Conservation (phyloP, 2,329 filamentous ascomycete genomes). For the Oidium heveae region DNA sequence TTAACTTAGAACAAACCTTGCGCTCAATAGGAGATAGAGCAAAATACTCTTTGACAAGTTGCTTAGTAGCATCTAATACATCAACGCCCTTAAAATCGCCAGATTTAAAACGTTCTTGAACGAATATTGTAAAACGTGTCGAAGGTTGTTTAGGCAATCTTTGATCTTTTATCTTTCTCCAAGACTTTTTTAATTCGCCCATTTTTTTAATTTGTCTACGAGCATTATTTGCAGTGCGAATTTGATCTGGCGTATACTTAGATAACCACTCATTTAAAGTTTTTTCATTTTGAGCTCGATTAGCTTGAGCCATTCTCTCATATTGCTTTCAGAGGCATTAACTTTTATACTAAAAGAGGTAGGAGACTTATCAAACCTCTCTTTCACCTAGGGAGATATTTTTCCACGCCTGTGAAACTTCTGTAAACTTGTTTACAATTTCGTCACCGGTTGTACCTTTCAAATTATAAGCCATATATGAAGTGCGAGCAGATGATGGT, state of each 20-base stretch:
- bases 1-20: conserved; percentile 12
- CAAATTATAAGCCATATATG: not conserved
- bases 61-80: conserved; percentile 16
- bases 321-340: conserved; percentile 20
- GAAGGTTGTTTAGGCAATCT: conserved; percentile 21
- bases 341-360: not conserved
- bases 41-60: conserved; percentile 23
- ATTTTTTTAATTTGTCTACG: conserved; percentile 15
- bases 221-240: conserved; percentile 32
- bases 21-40: conserved; percentile 20
- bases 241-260: conserved; percentile 27
- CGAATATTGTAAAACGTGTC: conserved; percentile 20
- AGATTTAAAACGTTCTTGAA: conserved; percentile 17
- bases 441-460: not conserved
- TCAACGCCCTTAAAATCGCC: conserved; percentile 25
- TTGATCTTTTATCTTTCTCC: conserved; percentile 23
- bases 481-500: conserved; percentile 8
- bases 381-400: conserved; percentile 12
- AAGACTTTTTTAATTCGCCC: not conserved
- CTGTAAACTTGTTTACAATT: not conserved
- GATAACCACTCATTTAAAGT: conserved; percentile 28
- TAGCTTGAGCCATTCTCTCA: conserved; percentile 23
- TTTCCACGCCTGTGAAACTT: not conserved
- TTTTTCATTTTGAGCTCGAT: conserved; percentile 18
- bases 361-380: conserved; percentile 13